Evolutionary conservation across 495 filamentous ascomycete genomes (phyloP), one percentile per base, ranked within the genome.

Genomic region (Halenospora varia): DNA sequence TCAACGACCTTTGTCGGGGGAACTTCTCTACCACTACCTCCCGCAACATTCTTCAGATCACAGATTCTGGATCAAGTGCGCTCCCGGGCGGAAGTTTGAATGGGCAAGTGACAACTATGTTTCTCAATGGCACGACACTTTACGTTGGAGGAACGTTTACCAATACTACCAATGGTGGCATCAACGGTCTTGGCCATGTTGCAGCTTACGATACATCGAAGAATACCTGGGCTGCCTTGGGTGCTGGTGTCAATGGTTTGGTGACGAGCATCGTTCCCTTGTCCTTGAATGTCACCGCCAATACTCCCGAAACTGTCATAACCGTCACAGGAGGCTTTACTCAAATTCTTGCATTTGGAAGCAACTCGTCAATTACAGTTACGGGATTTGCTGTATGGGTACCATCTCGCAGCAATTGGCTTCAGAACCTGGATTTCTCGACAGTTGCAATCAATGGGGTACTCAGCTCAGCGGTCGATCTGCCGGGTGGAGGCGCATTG

Each of bases 301-400:
- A 83, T 23, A 75, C 79, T 9, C 82, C 85, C 10, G 90, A 95
- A 69, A 79, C 82, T 3, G 88, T 86, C 25, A 79, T 97, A 49
- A 82, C 86, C 2, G 71, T 99, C 46, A 95, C 84, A 63, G 94
- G 94, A 22, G 77, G 84, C 63, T 99, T 99, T 68, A 76, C 80
- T 20, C 73, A 82, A 57, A 78, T 96, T 23, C 72, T 85, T 18
- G 79, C 82, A 2, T 91, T 88, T 65, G 84, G 73, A 42, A 75
- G 73, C 51, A 87, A 83, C 60, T 63, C 77, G 10, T 78, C 82
- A n/a, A 71, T 84, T 10, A 62, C 79, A 11, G 87, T 84, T 1
- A 67, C 80, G 48, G 90, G 92, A 0, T 92, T 97, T 66, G 94
- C 88, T 25, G 75, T 97, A 22, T 99, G 94, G 94, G 87, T 97